These are phyloP conservation scores for Fulvia fulva DNA, from an alignment of 2,329 filamentous ascomycete species.

Conservation along the genomic window DNA sequence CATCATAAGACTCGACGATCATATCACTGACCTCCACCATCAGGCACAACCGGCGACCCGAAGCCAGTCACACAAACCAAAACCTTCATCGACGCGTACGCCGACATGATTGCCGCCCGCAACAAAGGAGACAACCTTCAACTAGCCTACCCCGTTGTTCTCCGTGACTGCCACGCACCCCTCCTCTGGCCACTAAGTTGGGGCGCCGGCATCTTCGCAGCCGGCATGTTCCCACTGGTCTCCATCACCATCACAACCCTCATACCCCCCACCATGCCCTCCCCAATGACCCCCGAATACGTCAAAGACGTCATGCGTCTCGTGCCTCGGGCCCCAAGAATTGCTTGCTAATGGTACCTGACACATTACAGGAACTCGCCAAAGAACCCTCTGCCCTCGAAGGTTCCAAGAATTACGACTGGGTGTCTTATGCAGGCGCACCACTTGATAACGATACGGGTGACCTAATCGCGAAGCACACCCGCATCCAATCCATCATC, in stretches of 20 bases:
- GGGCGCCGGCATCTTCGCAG: constrained; percentile 3
- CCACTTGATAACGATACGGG: constrained; percentile 13
- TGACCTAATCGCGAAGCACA: constrained; percentile 8
- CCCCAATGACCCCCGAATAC: constrained; percentile 22
- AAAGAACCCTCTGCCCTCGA: background rate
- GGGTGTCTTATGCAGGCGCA: constrained; percentile 10
- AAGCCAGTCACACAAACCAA: constrained; percentile 7
- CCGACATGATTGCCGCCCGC: background rate
- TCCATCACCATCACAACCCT: constrained; percentile 4
- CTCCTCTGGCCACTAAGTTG: constrained; percentile 10
- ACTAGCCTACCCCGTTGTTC: background rate
- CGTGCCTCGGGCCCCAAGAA: constrained; percentile 5
- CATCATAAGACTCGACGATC: too few species aligned
- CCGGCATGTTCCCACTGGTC: constrained; percentile 1
- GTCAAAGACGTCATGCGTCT: constrained; percentile 13
- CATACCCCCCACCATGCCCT: constrained; percentile 6
- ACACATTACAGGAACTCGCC: constrained; percentile 7
- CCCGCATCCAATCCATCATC: constrained; percentile 13
- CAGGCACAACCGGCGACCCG: constrained; percentile 17
- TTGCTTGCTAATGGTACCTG: constrained; percentile 8
- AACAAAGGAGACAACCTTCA: background rate
- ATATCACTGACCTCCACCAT: too few species aligned
- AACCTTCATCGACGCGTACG: background rate
- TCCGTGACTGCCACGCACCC: background rate
- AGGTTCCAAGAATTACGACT: constrained; percentile 4